Evolutionary conservation across 2,329 filamentous ascomycete species (phyloP).

Genomic region (Penicillium rolfsii): DNA sequence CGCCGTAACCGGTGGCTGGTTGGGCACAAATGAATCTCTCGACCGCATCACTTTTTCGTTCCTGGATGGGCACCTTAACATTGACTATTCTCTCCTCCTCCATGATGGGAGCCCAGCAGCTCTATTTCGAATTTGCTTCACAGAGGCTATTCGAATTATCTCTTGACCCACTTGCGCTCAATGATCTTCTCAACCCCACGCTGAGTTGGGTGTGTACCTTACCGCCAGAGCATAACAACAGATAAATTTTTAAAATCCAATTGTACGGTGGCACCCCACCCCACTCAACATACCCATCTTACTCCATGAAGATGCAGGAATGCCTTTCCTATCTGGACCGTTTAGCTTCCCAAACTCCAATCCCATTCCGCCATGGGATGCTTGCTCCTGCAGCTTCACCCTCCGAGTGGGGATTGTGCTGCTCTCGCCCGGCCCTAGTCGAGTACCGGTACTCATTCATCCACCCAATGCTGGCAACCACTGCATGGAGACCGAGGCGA

Average conservation of each 20-base stretch:
- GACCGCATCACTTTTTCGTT: slow-evolving; percentile 26
- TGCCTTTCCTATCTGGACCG: slow-evolving; percentile 31
- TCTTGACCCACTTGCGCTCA: slow-evolving; percentile 9
- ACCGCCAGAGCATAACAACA: slow-evolving; percentile 19
- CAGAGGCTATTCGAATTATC: slow-evolving; percentile 10
- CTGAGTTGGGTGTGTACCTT: slow-evolving; percentile 10
- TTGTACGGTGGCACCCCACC: slow-evolving; percentile 33
- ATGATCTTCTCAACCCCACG: not conserved
- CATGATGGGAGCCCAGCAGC: slow-evolving; percentile 17
- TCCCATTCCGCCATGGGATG: slow-evolving; percentile 26
- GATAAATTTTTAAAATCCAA: slow-evolving; percentile 20
- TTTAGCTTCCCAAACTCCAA: slow-evolving; percentile 25
- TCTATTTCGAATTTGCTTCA: slow-evolving; percentile 15
- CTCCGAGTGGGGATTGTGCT: slow-evolving; percentile 36
- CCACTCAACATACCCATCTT: slow-evolving; percentile 32
- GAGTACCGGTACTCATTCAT: slow-evolving; percentile 29
- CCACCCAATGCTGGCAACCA: slow-evolving; percentile 25
- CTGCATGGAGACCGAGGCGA: slow-evolving; percentile 39
- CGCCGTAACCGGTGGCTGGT: slow-evolving; percentile 29
- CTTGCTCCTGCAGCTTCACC: slow-evolving; percentile 35
- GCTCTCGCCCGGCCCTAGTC: slow-evolving; percentile 35
- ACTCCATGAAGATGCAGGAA: slow-evolving; percentile 28
- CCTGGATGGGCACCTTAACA: slow-evolving; percentile 9
- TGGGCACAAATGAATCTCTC: slow-evolving; percentile 36
- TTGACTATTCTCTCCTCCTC: slow-evolving; percentile 3